Percentiles rank a stretch among this genome's conserved stretches.
phyloP scores from a whole-genome alignment of 2,329 filamentous ascomycete species.

The Penicillium brasilianum region DNA sequence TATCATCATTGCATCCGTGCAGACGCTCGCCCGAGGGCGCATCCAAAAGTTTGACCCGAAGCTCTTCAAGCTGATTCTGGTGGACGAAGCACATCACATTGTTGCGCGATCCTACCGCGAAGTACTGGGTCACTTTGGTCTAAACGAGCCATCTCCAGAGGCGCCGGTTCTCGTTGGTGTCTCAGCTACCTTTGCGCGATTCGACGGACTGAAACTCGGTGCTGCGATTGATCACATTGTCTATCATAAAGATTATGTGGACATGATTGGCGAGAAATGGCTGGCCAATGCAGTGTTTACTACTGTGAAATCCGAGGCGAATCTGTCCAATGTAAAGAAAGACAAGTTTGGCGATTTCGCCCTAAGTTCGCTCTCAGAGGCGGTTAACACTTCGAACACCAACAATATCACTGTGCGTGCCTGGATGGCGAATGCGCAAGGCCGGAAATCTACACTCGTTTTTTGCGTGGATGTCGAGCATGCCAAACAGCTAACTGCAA shows the following conservation, averaged over 20 bases:
- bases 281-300: conserved; percentile 92
- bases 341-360: conserved; percentile 78
- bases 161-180: conserved; percentile 81
- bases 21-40: conserved; percentile 78
- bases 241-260: conserved; percentile 84
- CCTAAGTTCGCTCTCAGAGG: conserved; percentile 73
- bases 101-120: conserved; percentile 80
- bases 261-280: conserved; percentile 90
- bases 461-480: conserved; percentile 94
- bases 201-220: conserved; percentile 82
- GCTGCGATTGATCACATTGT: conserved; percentile 92
- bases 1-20: conserved; percentile 90
- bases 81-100: conserved; percentile 97
- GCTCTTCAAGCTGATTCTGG: conserved; percentile 85
- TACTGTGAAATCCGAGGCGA: conserved; percentile 81
- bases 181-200: conserved; percentile 79
- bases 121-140: conserved; percentile 77
- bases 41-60: conserved; percentile 81
- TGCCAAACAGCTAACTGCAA: conserved; percentile 72
- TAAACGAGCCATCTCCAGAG: conserved; percentile 57
- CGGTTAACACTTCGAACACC: conserved; percentile 78
- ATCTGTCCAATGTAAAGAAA: conserved; percentile 73
- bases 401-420: conserved; percentile 86
- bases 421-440: conserved; percentile 78
- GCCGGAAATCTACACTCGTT: conserved; percentile 81